Conservation (phyloP, 75 land plant species). For the Pinus albicaulis region DNA sequence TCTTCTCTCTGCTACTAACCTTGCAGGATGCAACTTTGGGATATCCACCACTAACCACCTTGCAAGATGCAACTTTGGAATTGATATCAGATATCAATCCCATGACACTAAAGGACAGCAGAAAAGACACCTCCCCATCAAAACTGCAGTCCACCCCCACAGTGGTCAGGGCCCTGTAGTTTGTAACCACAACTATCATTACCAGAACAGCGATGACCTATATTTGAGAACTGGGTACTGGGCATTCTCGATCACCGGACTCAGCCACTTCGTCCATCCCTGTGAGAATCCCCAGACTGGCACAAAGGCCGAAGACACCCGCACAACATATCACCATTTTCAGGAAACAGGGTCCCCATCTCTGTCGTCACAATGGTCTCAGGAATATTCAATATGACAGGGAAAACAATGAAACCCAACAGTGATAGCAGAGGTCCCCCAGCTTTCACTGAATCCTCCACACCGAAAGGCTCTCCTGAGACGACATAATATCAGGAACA, state of each 20-base stretch:
- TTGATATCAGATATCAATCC: conserved; percentile 25
- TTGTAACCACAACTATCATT: conserved; percentile 49
- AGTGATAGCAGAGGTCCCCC: conserved; percentile 78
- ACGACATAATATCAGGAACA: conserved; percentile 40
- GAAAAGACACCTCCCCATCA: conserved; percentile 15
- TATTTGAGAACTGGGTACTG: conserved; percentile 73
- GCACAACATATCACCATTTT: conserved; percentile 80
- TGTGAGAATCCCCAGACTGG: conserved; percentile 76
- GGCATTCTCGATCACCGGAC: conserved; percentile 70
- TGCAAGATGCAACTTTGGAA: conserved; percentile 54
- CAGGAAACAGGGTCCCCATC: conserved; percentile 70
- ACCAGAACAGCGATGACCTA: conserved; percentile 24
- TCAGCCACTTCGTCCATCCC: conserved; percentile 81
- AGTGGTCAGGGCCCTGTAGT: conserved; percentile 33
- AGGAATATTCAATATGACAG: conserved; percentile 76
- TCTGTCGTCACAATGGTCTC: conserved; percentile 86
- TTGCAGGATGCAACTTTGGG: too few species aligned
- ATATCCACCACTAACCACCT: conserved; percentile 51
- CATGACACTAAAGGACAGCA: conserved; percentile 63
- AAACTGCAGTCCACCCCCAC: conserved; percentile 66
- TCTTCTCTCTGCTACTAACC: background rate
- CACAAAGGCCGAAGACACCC: conserved; percentile 79
- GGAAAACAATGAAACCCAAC: conserved; percentile 65
- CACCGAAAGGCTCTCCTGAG: conserved; percentile 69
- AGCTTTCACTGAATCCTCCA: conserved; percentile 66